These are phyloP conservation scores for Stevia rebaudiana DNA, from an alignment of 140 eudicot species.

Conservation along the genomic window DNA sequence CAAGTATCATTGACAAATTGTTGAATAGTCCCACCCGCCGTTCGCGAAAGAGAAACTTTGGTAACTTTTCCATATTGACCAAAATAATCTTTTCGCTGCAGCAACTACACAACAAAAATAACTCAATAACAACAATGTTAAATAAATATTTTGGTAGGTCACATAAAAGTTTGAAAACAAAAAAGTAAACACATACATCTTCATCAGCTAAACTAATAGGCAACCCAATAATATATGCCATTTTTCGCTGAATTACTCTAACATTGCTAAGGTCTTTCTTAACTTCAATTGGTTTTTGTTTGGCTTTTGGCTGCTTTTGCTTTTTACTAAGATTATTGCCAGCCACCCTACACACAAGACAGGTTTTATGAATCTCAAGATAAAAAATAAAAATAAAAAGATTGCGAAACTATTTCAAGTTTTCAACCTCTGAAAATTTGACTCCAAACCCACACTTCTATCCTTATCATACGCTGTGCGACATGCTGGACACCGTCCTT, in stretches of 20 bases:
- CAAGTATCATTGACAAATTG: constrained; percentile 78
- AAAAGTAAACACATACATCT: constrained; percentile 42
- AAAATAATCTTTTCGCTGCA: constrained; percentile 66
- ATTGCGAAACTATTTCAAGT: constrained; percentile 32
- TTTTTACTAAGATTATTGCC: constrained; percentile 44
- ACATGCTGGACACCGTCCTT: constrained; percentile 95
- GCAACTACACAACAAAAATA: constrained; percentile 42
- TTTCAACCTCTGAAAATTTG: constrained; percentile 62
- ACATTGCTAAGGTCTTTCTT: constrained; percentile 76
- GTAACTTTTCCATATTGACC: constrained; percentile 90
- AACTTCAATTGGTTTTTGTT: constrained; percentile 62
- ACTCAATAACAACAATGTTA: constrained; percentile 1
- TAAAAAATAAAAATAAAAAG: constrained; percentile 6
- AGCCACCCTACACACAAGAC: constrained; percentile 39
- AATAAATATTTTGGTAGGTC: background rate
- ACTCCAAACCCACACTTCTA: constrained; percentile 64
- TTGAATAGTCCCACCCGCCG: constrained; percentile 83
- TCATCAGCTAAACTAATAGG: constrained; percentile 89
- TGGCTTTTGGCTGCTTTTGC: constrained; percentile 62
- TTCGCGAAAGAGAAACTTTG: constrained; percentile 75
- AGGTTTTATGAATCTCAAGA: constrained; percentile 9
- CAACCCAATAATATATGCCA: constrained; percentile 83
- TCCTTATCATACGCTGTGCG: constrained; percentile 81
- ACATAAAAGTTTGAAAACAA: background rate
- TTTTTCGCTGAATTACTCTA: constrained; percentile 87